Conservation (phyloP, 2,329 filamentous ascomycete genomes). For the Microcyclospora pomicola region DNA sequence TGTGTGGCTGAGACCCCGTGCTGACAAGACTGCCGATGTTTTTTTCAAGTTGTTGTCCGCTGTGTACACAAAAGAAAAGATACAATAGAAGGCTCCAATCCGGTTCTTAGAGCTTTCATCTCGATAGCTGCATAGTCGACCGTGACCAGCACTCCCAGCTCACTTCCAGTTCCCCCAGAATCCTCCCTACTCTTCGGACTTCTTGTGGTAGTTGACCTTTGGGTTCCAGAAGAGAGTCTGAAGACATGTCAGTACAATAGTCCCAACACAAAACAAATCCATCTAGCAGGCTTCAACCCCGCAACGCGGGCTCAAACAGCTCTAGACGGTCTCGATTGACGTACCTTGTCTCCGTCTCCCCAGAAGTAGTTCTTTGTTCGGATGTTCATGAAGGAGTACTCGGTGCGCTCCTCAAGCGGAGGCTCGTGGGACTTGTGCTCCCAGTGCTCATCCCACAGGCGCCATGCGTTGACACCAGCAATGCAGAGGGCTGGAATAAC, state of each 20-base stretch:
- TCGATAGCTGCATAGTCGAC: too few relatives aligned
- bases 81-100: too few relatives aligned
- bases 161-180: too few relatives aligned
- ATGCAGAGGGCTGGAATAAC: slow-evolving; percentile 60
- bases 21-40: too few relatives aligned
- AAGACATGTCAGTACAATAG: slow-evolving; percentile 2
- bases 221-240: slow-evolving; percentile 66
- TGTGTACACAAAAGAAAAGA: too few relatives aligned
- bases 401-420: slow-evolving; percentile 75
- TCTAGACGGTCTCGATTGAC: slow-evolving; percentile 12
- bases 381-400: slow-evolving; percentile 98
- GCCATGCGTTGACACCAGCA: slow-evolving; percentile 68
- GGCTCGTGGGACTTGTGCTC: slow-evolving; percentile 80
- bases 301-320: neutral
- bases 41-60: too few relatives aligned
- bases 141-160: too few relatives aligned
- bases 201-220: slow-evolving; percentile 87
- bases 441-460: slow-evolving; percentile 93
- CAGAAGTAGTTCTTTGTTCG: slow-evolving; percentile 90
- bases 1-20: too few relatives aligned
- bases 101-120: too few relatives aligned
- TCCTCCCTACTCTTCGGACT: too few relatives aligned
- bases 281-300: neutral
- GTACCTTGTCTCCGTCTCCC: slow-evolving; percentile 90
- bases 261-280: neutral